Evolutionary conservation across 139 green algal species (phyloP), one percentile per base, ranked within the genome.

Genomic region (Coccomyxa sp.): DNA sequence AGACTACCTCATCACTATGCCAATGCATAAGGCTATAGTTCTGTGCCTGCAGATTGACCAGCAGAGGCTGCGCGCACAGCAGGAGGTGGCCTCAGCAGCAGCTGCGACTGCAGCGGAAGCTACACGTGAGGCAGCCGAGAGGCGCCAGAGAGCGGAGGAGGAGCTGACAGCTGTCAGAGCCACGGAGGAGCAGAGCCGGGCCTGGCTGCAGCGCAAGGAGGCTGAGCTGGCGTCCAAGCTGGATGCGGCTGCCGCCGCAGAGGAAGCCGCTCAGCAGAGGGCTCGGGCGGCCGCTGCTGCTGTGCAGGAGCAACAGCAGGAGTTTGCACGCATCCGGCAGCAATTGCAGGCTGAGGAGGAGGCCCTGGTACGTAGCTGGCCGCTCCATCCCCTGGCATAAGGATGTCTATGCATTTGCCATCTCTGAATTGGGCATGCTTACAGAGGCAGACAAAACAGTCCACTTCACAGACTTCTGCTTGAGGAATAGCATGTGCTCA

Each of bases 211-310:
- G 58, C 41, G 71, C 44, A 55, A 80, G 76, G 58, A 75, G 38
- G 77, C 68, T 14, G 77, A 81, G 39, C 31, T 81, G 7, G 77
- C 69, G n/a, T n/a, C 31, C 37, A 69, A 81, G 77, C 39, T 70
- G 33, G 77, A 76, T 37, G 77, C 71, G 31, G 77, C 71, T 31
- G 50, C 39, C 31, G 41, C 70, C 24, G 55, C 39, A 27, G 77
- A 81, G 41, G 77, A 68, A 16, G 68, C 70, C 39, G 77, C 68
- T 27, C 44, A 68, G 68, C 37, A 37, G 18, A 38, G 71, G 76
- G 76, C 76, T 58, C 70, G 71, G 76, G 44, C 70, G 38, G 58
- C 76, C 7, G 55, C 40, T 27, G 44, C 71, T 27, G 44, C 33
- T 7, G 41, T 38, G 34, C 29, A 55, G 6, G 76, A 80, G 55